Evolutionary conservation across 176 grass and related monocot species (phyloP), one percentile per base, ranked within the genome.

Genomic region (Avena insularis): DNA sequence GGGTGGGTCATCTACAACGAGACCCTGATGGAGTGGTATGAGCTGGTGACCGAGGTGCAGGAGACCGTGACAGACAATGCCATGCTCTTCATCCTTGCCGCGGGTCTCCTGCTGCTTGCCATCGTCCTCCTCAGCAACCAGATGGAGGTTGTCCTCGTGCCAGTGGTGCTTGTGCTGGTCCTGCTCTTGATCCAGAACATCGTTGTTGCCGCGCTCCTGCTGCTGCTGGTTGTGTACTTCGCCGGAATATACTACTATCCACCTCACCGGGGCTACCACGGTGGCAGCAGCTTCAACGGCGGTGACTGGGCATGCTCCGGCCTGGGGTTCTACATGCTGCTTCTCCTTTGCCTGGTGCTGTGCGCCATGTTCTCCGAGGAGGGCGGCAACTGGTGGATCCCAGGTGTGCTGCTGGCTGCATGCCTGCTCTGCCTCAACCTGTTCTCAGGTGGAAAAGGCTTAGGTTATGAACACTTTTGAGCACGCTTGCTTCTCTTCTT

Each of bases 351-450:
- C 87, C 60, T 94, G 47, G 38, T 86, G 19, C 58, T 95, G 61
- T 93, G 89, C 43, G 84, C 83, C 7, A 55, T 91, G 60, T 94
- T 90, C 77, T 86, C 89, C 2, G 89, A 96, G 40, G 87, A 81
- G 45, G 89, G 89, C 19, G 69, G 75, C n/a, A 82, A 58, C 84
- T 89, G 87, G 87, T 99, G 97, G 97, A 76, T 91, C 9, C 85
- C 90, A 17, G 81, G 87, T 7, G 60, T 77, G 13, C 79, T 93
- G 82, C 81, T 94, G 60, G 66, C 78, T 3, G 60, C 51, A 17
- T 97, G 85, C 76, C 78, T 93, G 69, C 83, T 96, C 59, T 94
- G 90, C 67, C 78, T 96, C 84, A 90, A 92, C 54, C 71, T 89
- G 56, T 89, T 95, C 66, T 89, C 86, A 12, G 87, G 82, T 78